phyloP scores from a whole-genome alignment of 148 eudicot genomes.

The Nyssa sinensis region DNA sequence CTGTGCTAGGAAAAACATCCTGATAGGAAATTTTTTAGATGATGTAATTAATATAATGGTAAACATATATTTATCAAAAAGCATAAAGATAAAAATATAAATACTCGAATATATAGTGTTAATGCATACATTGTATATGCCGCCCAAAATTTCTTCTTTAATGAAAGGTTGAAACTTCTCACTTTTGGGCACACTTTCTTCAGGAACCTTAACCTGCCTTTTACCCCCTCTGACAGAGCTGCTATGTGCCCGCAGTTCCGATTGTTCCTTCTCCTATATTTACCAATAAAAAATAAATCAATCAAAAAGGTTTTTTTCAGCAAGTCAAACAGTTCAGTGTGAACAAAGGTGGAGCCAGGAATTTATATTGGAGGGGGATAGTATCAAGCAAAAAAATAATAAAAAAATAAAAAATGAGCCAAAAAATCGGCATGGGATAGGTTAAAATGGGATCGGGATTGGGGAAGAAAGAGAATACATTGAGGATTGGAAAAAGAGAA shows the following conservation, averaged over 20 bases:
- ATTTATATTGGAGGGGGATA: too few species aligned
- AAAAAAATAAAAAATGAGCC: too few species aligned
- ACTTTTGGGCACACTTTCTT: slow-evolving; percentile 49
- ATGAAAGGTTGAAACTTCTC: slow-evolving; percentile 72
- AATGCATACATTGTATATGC: slow-evolving; percentile 60
- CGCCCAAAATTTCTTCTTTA: slow-evolving; percentile 70
- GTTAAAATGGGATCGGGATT: too few species aligned
- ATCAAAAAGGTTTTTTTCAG: background rate
- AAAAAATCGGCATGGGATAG: too few species aligned
- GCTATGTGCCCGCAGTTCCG: slow-evolving; percentile 85
- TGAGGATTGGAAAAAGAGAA: too few species aligned
- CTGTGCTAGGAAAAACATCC: slow-evolving; percentile 75
- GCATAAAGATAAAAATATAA: background rate
- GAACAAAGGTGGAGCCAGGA: background rate
- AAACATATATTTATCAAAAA: background rate
- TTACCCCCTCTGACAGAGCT: slow-evolving; percentile 56
- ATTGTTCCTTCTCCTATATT: slow-evolving; percentile 70
- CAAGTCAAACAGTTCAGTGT: too few species aligned
- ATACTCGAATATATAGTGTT: background rate
- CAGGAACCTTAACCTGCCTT: slow-evolving; percentile 44
- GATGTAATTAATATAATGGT: background rate
- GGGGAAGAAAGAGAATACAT: too few species aligned
- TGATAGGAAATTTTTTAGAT: slow-evolving; percentile 26
- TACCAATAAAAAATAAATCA: slow-evolving; percentile 13
- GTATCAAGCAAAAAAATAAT: too few species aligned